Conservation (phyloP, 306 rosid genomes). For the Carpinus viminea region DNA sequence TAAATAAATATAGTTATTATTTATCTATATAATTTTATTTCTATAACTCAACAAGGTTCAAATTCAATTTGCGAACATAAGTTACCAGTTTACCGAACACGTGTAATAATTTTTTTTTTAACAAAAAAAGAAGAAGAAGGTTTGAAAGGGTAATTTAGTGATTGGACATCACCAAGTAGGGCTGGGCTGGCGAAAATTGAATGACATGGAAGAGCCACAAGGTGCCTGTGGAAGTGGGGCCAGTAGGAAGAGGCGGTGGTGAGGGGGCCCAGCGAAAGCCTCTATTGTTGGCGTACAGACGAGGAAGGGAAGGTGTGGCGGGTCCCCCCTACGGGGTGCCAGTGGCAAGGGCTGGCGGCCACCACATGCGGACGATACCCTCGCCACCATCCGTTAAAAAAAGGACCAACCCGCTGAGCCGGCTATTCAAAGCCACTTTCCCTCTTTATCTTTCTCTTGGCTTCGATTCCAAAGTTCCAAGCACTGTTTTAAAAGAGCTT, state of each 20-base stretch:
- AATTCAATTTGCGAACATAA: too few species aligned
- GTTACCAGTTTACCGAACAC: too few species aligned
- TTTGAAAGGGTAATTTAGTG: background rate
- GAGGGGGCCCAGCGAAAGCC: slow-evolving; percentile 37
- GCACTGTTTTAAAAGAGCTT: slow-evolving; percentile 25
- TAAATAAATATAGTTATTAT: too few species aligned
- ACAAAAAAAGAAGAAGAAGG: too few species aligned
- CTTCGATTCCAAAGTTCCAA: background rate
- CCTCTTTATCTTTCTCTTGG: slow-evolving; percentile 12
- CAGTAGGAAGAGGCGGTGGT: slow-evolving; percentile 4
- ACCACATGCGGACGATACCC: slow-evolving; percentile 5
- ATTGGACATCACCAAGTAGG: slow-evolving; percentile 1
- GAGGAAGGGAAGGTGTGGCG: slow-evolving; percentile 29
- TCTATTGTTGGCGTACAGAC: slow-evolving; percentile 46
- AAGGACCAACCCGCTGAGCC: background rate
- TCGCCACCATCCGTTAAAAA: background rate
- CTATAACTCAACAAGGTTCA: too few species aligned
- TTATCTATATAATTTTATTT: too few species aligned
- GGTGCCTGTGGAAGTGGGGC: slow-evolving; percentile 24
- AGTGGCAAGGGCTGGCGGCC: background rate
- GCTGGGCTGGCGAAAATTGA: background rate
- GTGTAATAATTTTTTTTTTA: too few species aligned
- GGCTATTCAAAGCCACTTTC: background rate
- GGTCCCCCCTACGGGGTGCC: slow-evolving; percentile 18
- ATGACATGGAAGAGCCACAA: slow-evolving; percentile 34